Conservation (phyloP, 139 green algal species). For the Chloropicon primus region DNA sequence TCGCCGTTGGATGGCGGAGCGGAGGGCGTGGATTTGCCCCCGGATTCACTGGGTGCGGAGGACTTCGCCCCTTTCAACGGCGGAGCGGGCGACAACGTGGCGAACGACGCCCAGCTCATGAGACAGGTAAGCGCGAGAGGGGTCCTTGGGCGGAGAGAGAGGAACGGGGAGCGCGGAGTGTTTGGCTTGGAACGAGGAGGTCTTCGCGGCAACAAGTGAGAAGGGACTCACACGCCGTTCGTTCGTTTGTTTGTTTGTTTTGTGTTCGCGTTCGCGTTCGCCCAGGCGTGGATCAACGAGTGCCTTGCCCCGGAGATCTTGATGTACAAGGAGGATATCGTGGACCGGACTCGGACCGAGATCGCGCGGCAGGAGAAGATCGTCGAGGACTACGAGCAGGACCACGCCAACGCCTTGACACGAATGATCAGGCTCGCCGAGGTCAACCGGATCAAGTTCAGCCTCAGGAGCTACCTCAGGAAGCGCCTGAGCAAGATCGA, state of each 20-base stretch:
- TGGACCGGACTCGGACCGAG: neutral
- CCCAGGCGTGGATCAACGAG: neutral
- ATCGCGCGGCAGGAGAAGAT: neutral
- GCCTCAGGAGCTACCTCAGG: neutral
- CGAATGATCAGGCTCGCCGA: neutral
- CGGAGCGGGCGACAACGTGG: neutral
- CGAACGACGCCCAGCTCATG: neutral
- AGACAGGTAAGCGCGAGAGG: neutral
- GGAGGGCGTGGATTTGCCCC: too few species aligned
- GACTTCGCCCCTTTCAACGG: too few species aligned
- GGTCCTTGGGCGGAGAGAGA: too few species aligned
- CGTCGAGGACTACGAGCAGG: neutral
- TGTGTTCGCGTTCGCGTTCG: neutral
- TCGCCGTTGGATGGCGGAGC: too few species aligned
- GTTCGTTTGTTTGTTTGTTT: too few species aligned
- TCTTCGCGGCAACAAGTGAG: too few species aligned
- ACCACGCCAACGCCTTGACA: neutral
- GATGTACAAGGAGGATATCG: neutral
- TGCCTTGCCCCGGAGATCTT: neutral
- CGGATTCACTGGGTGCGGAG: too few species aligned
- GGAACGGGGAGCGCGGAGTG: too few species aligned
- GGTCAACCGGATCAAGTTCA: neutral
- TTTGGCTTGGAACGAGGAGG: neutral
- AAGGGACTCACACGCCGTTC: too few species aligned
- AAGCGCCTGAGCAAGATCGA: neutral